phyloP scores from a whole-genome alignment of 1,284 basidiomycete genomes.

The Naganishia cerealis region DNA sequence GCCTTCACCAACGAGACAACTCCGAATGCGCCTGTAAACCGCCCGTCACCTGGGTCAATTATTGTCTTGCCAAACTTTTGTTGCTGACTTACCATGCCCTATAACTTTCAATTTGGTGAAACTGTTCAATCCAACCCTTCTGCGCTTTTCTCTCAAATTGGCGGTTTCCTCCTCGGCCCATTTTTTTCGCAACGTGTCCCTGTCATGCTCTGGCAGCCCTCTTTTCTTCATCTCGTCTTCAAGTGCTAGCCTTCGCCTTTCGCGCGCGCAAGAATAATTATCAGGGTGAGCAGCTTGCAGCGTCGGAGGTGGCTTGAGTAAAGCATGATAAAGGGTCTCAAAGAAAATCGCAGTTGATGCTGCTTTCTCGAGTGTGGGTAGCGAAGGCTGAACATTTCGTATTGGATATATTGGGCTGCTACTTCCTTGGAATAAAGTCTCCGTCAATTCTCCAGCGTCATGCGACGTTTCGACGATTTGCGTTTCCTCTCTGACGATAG shows the following conservation, averaged over 20 bases:
- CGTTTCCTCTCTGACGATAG: conserved; percentile 8
- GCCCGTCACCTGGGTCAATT: background rate
- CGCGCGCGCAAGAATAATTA: conserved; percentile 71
- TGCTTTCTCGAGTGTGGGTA: conserved; percentile 87
- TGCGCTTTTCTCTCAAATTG: conserved; percentile 78
- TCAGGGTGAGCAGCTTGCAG: conserved; percentile 54
- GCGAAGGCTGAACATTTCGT: conserved; percentile 69
- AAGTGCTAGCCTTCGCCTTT: conserved; percentile 78
- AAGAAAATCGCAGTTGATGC: conserved; percentile 91
- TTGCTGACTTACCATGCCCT: conserved; percentile 72
- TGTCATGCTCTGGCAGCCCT: conserved; percentile 68
- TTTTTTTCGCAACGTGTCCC: conserved; percentile 68
- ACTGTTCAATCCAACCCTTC: conserved; percentile 76
- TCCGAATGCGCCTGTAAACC: conserved; percentile 78
- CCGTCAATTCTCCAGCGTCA: background rate
- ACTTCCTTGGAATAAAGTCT: background rate
- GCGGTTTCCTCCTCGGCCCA: conserved; percentile 86
- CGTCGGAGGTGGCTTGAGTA: conserved; percentile 58
- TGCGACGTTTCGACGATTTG: background rate
- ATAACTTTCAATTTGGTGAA: conserved; percentile 92
- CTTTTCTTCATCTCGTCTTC: conserved; percentile 80
- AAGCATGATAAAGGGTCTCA: conserved; percentile 91
- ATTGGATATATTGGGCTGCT: background rate
- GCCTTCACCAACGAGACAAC: conserved; percentile 91
- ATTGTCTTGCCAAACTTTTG: background rate